Evolutionary conservation across 345 rosid genomes (phyloP).

Genomic region (Eucalyptus cloeziana): DNA sequence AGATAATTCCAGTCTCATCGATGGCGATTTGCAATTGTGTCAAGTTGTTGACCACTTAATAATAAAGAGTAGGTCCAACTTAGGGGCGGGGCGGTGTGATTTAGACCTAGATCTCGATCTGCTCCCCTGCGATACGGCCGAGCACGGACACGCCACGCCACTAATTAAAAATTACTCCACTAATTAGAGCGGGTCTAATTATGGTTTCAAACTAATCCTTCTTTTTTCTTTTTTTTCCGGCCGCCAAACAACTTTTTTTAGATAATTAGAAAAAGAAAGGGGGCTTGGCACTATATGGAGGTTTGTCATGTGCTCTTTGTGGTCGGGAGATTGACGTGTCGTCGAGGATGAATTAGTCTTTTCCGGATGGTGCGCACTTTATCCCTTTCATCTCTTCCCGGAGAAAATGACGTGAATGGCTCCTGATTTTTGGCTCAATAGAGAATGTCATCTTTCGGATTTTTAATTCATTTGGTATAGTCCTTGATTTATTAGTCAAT

Average conservation of each 20-base stretch:
- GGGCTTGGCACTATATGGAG: neutral
- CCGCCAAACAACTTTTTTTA: neutral
- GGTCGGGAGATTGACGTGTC: neutral
- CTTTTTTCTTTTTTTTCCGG: neutral
- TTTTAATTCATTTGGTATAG: neutral
- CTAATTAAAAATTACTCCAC: neutral
- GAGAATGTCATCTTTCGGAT: fast-evolving
- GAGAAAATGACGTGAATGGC: neutral
- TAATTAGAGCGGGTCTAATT: neutral
- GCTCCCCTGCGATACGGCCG: neutral
- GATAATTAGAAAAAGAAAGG: neutral
- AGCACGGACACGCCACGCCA: neutral
- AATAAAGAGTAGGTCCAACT: neutral
- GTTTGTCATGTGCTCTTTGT: neutral
- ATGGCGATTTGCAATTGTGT: neutral
- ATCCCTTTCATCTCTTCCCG: neutral
- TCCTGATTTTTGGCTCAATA: neutral
- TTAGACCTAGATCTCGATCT: neutral
- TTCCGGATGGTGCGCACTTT: neutral
- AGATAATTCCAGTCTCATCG: neutral
- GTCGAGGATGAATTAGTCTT: neutral
- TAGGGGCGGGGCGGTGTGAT: neutral
- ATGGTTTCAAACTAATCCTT: neutral
- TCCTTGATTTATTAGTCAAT: neutral
- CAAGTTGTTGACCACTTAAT: neutral